A percentile compares a stretch with the other conserved stretches of the same genome.
These are phyloP conservation scores for Yamadazyma olivae DNA, from an alignment of 805 yeast species.

Conservation along the genomic window DNA sequence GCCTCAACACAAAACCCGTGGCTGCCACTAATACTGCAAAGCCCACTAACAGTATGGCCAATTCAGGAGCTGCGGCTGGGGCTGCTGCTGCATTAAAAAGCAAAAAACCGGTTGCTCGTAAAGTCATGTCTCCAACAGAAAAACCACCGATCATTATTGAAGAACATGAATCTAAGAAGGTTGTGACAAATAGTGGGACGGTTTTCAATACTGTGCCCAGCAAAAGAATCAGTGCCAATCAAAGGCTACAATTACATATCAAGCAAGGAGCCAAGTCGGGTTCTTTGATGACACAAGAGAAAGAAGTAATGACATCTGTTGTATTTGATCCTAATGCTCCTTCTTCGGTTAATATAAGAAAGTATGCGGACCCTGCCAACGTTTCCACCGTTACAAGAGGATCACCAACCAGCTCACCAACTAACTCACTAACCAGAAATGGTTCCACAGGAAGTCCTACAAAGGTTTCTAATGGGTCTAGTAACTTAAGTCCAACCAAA, in stretches of 20 bases:
- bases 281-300: constrained; percentile 33
- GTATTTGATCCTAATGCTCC: constrained; percentile 41
- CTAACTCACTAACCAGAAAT: no score
- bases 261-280: constrained; percentile 38
- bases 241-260: constrained; percentile 37
- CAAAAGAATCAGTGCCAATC: constrained; percentile 32
- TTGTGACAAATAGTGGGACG: neutral
- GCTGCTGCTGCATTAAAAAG: constrained; percentile 32
- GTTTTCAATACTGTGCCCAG: neutral
- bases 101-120: constrained; percentile 1
- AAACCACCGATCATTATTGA: constrained; percentile 5
- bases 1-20: no score
- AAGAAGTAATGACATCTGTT: constrained; percentile 31
- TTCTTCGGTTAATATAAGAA: constrained; percentile 15
- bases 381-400: neutral
- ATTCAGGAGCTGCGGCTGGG: constrained; percentile 19
- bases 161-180: constrained; percentile 11
- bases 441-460: neutral
- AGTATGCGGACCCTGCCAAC: constrained; percentile 11
- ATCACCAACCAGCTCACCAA: neutral
- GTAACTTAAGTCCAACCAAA: neutral
- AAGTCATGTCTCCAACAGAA: constrained; percentile 7
- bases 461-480: neutral
- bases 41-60: neutral
- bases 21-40: no score